A percentile compares a stretch with the other conserved stretches of the same genome.
Evolutionary conservation across 306 rosid species (phyloP).

Genomic region (Adenanthera pavonina): DNA sequence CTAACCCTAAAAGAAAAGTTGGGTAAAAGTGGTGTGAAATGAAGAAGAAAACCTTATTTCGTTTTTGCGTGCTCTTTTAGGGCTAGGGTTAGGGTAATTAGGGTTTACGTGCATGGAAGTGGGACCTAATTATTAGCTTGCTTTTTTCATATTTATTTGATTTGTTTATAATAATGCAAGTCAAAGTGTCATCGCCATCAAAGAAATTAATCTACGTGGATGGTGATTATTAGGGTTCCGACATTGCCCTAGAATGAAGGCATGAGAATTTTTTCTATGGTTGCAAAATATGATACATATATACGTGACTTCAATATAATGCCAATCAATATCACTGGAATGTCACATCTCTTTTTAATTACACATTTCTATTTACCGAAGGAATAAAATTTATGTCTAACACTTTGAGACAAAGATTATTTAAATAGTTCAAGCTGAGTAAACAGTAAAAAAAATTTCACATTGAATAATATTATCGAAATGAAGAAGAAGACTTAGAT

Average conservation of each 20-base stretch:
- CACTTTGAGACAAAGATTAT: no score
- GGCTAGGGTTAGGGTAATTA: background rate
- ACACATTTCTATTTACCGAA: background rate
- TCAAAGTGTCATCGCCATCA: constrained; percentile 29
- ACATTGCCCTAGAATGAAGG: constrained; percentile 34
- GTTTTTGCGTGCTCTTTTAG: constrained; percentile 9
- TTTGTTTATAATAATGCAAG: background rate
- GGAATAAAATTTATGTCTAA: no score
- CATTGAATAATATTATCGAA: no score
- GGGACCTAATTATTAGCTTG: constrained; percentile 18
- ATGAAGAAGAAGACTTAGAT: no score
- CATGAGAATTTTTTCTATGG: constrained; percentile 32
- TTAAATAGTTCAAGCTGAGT: no score
- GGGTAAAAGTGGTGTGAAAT: constrained; percentile 42
- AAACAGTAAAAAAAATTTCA: no score
- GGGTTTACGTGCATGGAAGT: constrained; percentile 52
- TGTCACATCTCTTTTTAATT: background rate
- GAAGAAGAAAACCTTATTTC: background rate
- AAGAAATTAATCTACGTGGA: constrained; percentile 1
- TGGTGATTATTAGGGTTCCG: constrained; percentile 27
- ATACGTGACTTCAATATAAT: background rate
- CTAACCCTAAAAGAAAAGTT: constrained; percentile 23
- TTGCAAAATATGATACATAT: background rate
- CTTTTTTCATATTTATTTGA: background rate
- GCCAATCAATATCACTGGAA: background rate